Evolutionary conservation across 306 rosid species (phyloP).

Genomic region (Prunus fruticosa): DNA sequence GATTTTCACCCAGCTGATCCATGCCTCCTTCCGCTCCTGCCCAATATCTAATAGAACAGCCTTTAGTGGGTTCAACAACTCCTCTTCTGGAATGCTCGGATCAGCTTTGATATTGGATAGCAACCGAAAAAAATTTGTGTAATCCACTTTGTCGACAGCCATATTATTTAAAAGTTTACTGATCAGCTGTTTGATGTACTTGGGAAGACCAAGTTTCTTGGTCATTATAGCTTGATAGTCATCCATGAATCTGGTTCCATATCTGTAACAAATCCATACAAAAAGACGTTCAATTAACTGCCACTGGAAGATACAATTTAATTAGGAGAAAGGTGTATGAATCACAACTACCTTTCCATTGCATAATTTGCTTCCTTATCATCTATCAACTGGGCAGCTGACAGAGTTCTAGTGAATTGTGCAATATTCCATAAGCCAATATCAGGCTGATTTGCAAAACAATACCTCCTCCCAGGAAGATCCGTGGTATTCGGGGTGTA

Average conservation of each 20-base stretch:
- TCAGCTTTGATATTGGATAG: conserved; percentile 87
- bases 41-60: conserved; percentile 94
- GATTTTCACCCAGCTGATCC: conserved; percentile 82
- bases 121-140: conserved; percentile 83
- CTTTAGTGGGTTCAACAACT: conserved; percentile 79
- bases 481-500: conserved; percentile 95
- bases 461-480: conserved; percentile 97
- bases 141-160: conserved; percentile 98
- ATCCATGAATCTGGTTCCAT: conserved; percentile 94
- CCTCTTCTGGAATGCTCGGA: conserved; percentile 70
- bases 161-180: conserved; percentile 81
- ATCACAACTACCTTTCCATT: conserved; percentile 80
- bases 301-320: neutral
- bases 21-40: conserved; percentile 89
- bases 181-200: conserved; percentile 88
- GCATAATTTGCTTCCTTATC: conserved; percentile 94
- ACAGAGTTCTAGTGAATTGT: conserved; percentile 65
- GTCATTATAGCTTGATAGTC: conserved; percentile 95
- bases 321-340: conserved; percentile 6
- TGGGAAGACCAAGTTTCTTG: conserved; percentile 87
- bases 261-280: conserved; percentile 47
- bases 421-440: conserved; percentile 95
- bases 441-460: conserved; percentile 99
- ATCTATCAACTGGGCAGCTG: conserved; percentile 70
- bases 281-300: conserved; percentile 17